Evolutionary conservation across 257 asterid species (phyloP).

Genomic region (Nicotiana benthamiana): DNA sequence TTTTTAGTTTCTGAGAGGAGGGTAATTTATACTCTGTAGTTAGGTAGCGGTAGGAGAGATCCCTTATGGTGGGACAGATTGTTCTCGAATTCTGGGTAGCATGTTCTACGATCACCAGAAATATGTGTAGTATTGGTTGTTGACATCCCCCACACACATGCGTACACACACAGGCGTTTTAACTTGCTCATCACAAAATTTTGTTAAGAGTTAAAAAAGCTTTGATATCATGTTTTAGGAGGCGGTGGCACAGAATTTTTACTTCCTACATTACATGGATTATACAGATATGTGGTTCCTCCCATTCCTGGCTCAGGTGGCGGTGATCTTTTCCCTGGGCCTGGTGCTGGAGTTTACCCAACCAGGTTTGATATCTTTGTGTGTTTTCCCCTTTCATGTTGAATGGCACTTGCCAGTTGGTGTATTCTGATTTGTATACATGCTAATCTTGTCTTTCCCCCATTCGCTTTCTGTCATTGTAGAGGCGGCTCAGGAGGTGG

Average conservation of each 20-base stretch:
- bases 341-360: slow-evolving; percentile 78
- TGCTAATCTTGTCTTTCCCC: not conserved
- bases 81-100: not conserved
- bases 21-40: not conserved
- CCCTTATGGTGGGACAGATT: not conserved
- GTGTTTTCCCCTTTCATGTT: not conserved
- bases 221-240: not conserved
- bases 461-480: slow-evolving; percentile 6
- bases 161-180: not conserved
- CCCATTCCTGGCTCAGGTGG: slow-evolving; percentile 39
- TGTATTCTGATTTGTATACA: not conserved
- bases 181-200: not conserved
- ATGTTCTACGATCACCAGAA: not conserved
- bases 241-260: not conserved
- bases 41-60: not conserved
- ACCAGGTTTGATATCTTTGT: slow-evolving; percentile 32
- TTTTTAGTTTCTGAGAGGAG: not conserved
- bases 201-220: not conserved
- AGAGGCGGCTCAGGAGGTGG: slow-evolving; percentile 51
- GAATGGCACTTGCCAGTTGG: not conserved
- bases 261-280: not conserved
- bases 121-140: not conserved
- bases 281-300: slow-evolving; percentile 45
- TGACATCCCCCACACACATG: not conserved
- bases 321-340: slow-evolving; percentile 56